phyloP scores from a whole-genome alignment of 1,284 basidiomycete genomes.

The Paramarasmius palmivorus region DNA sequence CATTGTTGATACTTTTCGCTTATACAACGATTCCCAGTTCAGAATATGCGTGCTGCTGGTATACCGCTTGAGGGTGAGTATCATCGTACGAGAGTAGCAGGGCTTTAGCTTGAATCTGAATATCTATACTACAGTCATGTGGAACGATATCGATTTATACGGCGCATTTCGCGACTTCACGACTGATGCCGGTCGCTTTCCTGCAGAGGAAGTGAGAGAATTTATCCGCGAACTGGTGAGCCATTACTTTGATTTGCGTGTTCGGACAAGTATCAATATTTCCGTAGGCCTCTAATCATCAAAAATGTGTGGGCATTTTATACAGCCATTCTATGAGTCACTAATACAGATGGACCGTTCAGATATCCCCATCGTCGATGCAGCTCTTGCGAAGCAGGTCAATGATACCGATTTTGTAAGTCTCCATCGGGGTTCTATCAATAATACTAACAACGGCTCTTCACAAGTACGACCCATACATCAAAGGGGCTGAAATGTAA shows the following conservation, averaged over 20 bases:
- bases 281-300: conserved; percentile 31
- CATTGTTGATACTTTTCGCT: too few species aligned
- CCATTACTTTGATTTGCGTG: conserved; percentile 14
- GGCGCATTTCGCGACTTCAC: conserved; percentile 71
- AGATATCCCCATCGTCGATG: conserved; percentile 23
- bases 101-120: conserved; percentile 6
- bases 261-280: background rate
- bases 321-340: too few species aligned
- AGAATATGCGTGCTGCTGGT: conserved; percentile 58
- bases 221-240: conserved; percentile 64
- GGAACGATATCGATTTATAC: conserved; percentile 79
- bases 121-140: conserved; percentile 56
- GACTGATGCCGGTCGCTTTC: conserved; percentile 64
- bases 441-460: background rate
- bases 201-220: conserved; percentile 53
- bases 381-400: conserved; percentile 19
- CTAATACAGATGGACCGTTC: too few species aligned
- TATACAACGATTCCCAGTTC: too few species aligned
- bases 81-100: background rate
- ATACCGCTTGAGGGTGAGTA: conserved; percentile 64
- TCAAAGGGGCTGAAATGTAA: conserved; percentile 38
- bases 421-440: too few species aligned
- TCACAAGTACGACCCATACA: conserved; percentile 43
- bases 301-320: conserved; percentile 31
- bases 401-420: conserved; percentile 21